A percentile compares a stretch with the other conserved stretches of the same genome.
phyloP scores from a whole-genome alignment of 116 monocot species.

The Dioscorea cayenensis region DNA sequence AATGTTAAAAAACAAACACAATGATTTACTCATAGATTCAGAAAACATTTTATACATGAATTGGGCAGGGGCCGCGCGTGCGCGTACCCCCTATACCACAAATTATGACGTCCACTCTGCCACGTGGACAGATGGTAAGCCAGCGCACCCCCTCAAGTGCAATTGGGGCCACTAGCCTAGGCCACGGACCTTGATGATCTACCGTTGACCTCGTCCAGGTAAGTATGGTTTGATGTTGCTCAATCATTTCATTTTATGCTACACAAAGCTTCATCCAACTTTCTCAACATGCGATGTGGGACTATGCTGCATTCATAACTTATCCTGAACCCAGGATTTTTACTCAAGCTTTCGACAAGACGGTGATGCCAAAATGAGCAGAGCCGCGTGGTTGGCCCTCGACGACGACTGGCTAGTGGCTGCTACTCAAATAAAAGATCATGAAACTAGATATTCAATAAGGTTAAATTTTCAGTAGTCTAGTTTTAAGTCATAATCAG shows the following conservation, averaged over 20 bases:
- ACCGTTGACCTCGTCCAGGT: conserved; percentile 1
- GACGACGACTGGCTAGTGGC: too few relatives aligned
- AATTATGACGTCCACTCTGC: conserved; percentile 79
- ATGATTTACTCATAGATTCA: too few relatives aligned
- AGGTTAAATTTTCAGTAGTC: too few relatives aligned
- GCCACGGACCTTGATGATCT: background rate
- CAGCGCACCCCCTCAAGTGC: conserved; percentile 17
- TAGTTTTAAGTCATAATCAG: too few relatives aligned
- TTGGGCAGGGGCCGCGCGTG: conserved; percentile 4
- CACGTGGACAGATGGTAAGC: conserved; percentile 52
- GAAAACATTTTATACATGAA: background rate
- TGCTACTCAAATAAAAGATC: too few relatives aligned
- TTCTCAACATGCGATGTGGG: background rate
- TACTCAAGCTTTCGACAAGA: too few relatives aligned
- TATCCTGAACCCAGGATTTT: too few relatives aligned
- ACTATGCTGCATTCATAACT: background rate
- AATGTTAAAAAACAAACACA: too few relatives aligned
- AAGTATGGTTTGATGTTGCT: background rate
- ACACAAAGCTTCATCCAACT: background rate
- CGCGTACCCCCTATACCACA: conserved; percentile 23
- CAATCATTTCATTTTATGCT: background rate
- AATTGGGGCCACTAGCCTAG: conserved; percentile 2
- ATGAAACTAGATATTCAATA: too few relatives aligned
- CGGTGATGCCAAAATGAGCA: too few relatives aligned
- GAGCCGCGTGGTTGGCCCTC: too few relatives aligned